Conservation (phyloP, 2,329 filamentous ascomycete genomes). For the Aspergillus sp. region DNA sequence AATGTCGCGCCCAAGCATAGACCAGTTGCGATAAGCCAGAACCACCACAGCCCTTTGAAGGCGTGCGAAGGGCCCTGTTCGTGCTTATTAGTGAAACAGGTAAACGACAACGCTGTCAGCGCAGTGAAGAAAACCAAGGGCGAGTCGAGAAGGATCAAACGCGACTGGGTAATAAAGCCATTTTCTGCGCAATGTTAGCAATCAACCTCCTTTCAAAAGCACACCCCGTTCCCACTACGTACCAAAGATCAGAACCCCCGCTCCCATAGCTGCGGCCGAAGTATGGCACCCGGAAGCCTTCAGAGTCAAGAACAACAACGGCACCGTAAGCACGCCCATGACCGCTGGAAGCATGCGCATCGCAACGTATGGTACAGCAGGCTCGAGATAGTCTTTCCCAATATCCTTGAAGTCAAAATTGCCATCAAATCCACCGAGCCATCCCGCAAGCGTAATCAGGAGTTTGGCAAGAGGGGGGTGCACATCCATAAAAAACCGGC, state of each 20-base stretch:
- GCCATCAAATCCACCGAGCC: slow-evolving; percentile 88
- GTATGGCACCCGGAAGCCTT: slow-evolving; percentile 87
- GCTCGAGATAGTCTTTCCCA: slow-evolving; percentile 95
- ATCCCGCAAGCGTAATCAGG: slow-evolving; percentile 89
- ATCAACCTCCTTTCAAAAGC: slow-evolving; percentile 1
- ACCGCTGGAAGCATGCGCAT: slow-evolving; percentile 93
- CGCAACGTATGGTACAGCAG: slow-evolving; percentile 88
- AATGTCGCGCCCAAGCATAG: slow-evolving; percentile 79
- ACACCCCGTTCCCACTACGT: slow-evolving; percentile 15
- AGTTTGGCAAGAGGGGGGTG: slow-evolving; percentile 95
- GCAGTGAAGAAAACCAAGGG: slow-evolving; percentile 90
- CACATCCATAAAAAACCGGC: slow-evolving; percentile 99
- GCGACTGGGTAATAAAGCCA: slow-evolving; percentile 86
- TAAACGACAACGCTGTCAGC: slow-evolving; percentile 81
- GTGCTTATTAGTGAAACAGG: slow-evolving; percentile 92
- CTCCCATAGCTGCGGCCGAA: slow-evolving; percentile 71
- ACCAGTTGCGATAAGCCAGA: slow-evolving; percentile 85
- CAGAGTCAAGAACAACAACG: slow-evolving; percentile 87
- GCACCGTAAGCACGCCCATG: slow-evolving; percentile 78
- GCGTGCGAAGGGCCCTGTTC: slow-evolving; percentile 83
- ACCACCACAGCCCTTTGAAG: slow-evolving; percentile 91
- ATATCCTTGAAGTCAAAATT: slow-evolving; percentile 99
- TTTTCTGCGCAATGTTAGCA: slow-evolving; percentile 57
- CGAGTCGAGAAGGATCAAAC: slow-evolving; percentile 90
- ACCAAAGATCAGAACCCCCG: slow-evolving; percentile 86